Base-by-base conservation (phyloP, 2,329 filamentous ascomycete species). In the Lachnellula arida region DNA sequence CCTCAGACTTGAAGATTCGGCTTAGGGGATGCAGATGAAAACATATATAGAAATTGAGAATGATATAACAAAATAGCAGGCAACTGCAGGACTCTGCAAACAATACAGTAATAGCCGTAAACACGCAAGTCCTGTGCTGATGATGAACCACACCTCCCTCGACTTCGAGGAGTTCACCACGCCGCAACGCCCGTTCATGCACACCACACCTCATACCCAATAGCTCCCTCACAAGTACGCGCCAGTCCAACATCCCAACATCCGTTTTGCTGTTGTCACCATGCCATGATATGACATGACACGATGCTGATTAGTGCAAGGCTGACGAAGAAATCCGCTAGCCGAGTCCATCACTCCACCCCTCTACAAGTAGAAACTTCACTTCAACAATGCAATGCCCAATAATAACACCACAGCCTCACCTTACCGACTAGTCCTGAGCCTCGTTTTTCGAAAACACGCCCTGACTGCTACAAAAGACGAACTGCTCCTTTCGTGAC, bases 381-480 rank as follows among this genome's bases (percentile, higher is more conserved):
- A 28, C 28, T 28, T 28, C 28, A 9, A 35, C 34, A 17, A 49
- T 28, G 32, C 46, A n/a, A n/a, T n/a, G n/a, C n/a, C 46, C 46
- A 28, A 28, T 34, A 35, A 35, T 15, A 4, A 28, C 28, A 28
- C 28, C 28, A 28, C 7, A 28, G 25, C n/a, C 25, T 19, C 19
- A 14, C 22, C 22, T 49, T 32, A 44, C 35, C 28, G 28, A 28
- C 28, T 28, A 35, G 39, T 40, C 19, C 11, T 14, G 7, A 6
- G 43, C 46, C 53, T 54, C 53, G 46, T 54, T 37, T 15, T 49
- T 12, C 9, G 15, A 28, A 39, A 23, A 34, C 35, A 37, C 42
- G 23, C 15, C 25, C 35, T 11, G 19, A 15, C 25, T 23, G 8
- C 7, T 37, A 23, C 22, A 23, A n/a, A 34, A n/a, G 12, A 47